These are phyloP conservation scores for Yamadazyma kanchanaburiensis DNA, from an alignment of 1,139 yeast species.

Conservation along the genomic window DNA sequence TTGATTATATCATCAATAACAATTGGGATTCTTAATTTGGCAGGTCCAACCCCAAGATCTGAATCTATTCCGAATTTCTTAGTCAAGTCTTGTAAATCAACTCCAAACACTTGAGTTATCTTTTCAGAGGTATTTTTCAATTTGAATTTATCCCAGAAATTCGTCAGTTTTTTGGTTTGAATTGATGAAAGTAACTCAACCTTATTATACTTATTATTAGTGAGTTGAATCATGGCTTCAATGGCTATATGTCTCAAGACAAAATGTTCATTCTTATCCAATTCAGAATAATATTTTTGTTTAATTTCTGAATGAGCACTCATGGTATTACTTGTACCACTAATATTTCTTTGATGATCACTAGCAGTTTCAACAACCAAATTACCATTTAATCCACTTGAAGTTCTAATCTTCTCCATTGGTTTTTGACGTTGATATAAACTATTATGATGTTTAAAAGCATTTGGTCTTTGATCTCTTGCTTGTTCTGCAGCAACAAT, in stretches of 20 bases:
- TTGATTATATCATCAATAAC: conserved; percentile 82
- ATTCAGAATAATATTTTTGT: conserved; percentile 65
- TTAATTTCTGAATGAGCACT: conserved; percentile 1
- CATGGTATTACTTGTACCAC: conserved; percentile 4
- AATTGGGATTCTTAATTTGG: conserved; percentile 76
- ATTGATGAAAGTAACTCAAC: conserved; percentile 55
- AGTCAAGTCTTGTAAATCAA: conserved; percentile 68
- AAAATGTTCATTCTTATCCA: conserved; percentile 57
- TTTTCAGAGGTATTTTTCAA: conserved; percentile 26
- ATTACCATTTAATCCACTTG: conserved; percentile 3
- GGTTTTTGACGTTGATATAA: conserved; percentile 40
- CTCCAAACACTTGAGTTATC: conserved; percentile 63
- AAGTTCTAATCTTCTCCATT: conserved; percentile 13
- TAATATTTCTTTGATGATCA: conserved; percentile 15
- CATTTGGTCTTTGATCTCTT: conserved; percentile 84
- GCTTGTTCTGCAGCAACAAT: conserved; percentile 98
- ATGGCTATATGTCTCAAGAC: conserved; percentile 67
- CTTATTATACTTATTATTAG: conserved; percentile 33
- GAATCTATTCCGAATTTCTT: conserved; percentile 82
- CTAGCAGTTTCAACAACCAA: conserved; percentile 16
- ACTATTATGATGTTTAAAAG: conserved; percentile 66
- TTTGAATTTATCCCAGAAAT: conserved; percentile 75
- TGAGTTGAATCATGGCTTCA: conserved; percentile 50
- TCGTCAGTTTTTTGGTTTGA: conserved; percentile 51
- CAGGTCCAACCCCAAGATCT: conserved; percentile 83